A percentile compares a stretch with the other conserved stretches of the same genome.
Conservation (phyloP, 495 filamentous ascomycete species). For the Xylaria longipes region DNA sequence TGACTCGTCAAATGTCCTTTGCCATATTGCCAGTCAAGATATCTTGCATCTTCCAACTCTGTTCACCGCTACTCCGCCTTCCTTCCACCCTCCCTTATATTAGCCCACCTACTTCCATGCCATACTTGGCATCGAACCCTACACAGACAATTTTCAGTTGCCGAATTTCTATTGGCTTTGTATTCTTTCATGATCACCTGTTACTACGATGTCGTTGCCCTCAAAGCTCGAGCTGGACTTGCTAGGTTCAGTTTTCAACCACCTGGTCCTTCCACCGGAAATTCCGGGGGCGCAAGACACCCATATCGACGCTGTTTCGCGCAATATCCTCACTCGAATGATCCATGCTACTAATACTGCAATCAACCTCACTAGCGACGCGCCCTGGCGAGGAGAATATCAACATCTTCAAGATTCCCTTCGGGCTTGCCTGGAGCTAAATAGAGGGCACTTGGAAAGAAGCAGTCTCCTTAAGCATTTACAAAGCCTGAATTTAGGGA, state of each 20-base stretch:
- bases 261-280: slow-evolving; percentile 54
- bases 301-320: slow-evolving; percentile 47
- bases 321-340: slow-evolving; percentile 43
- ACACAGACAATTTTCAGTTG: neutral
- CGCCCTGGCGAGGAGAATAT: slow-evolving; percentile 38
- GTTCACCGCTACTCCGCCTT: neutral
- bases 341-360: slow-evolving; percentile 41
- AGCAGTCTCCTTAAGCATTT: slow-evolving; percentile 45
- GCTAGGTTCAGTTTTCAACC: slow-evolving; percentile 44
- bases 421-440: slow-evolving; percentile 38
- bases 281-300: slow-evolving; percentile 53
- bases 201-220: neutral
- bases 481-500: slow-evolving; percentile 34
- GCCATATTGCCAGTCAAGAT: neutral
- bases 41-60: neutral
- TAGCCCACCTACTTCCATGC: neutral
- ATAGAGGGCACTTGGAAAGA: slow-evolving; percentile 47
- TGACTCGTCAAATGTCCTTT: neutral
- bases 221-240: slow-evolving; percentile 14
- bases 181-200: neutral
- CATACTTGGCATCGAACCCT: neutral
- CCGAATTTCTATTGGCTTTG: neutral
- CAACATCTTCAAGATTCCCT: slow-evolving; percentile 44
- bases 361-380: slow-evolving; percentile 23
- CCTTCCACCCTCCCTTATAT: neutral